A percentile compares a stretch with the other conserved stretches of the same genome.
phyloP scores from a whole-genome alignment of 2,329 filamentous ascomycete genomes.

The Sordariomycetes sp. region DNA sequence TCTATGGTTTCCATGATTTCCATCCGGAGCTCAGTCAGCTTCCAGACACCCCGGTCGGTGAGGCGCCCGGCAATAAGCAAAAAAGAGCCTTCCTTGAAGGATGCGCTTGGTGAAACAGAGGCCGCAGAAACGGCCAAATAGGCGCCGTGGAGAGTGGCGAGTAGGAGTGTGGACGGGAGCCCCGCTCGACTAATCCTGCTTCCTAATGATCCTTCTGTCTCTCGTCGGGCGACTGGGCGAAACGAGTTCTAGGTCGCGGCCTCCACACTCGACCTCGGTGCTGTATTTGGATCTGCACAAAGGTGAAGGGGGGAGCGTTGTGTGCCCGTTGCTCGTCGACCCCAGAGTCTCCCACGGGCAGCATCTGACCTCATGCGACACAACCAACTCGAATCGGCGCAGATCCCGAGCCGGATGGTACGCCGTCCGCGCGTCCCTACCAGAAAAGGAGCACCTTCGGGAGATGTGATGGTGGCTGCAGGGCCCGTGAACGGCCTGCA shows the following conservation, averaged over 20 bases:
- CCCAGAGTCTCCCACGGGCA: too few species aligned
- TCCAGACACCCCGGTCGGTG: background rate
- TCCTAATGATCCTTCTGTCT: too few species aligned
- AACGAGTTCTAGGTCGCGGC: too few species aligned
- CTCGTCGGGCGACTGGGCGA: too few species aligned
- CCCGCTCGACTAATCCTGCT: background rate
- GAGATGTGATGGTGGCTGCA: constrained; percentile 4
- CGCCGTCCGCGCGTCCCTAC: background rate
- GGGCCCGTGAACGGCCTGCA: background rate
- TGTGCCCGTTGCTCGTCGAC: too few species aligned
- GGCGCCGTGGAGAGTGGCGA: background rate
- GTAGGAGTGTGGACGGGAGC: background rate
- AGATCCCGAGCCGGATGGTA: background rate
- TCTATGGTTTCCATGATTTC: background rate
- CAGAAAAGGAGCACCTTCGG: background rate
- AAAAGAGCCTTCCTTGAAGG: too few species aligned
- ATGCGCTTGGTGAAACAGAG: background rate
- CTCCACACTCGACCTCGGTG: too few species aligned
- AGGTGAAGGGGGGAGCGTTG: too few species aligned
- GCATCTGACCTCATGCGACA: background rate
- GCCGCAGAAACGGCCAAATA: background rate
- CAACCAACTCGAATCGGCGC: background rate
- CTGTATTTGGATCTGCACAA: too few species aligned
- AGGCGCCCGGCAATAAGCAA: background rate
- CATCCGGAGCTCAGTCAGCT: background rate